Evolutionary conservation across 2,329 filamentous ascomycete genomes (phyloP).

Genomic region (Curvularia eragrostidis): DNA sequence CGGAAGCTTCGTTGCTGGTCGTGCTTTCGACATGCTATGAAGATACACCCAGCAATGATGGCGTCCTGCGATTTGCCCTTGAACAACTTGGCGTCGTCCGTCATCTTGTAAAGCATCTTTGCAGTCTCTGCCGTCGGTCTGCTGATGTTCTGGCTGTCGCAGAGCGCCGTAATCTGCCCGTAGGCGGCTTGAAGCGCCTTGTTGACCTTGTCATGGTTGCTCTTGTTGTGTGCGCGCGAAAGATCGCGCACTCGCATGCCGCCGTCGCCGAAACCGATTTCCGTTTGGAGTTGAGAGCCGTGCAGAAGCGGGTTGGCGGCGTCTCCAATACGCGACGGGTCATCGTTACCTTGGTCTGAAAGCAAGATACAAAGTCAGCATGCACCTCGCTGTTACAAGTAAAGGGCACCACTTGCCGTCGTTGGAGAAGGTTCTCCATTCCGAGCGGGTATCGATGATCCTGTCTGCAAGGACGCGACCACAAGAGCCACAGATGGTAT

Average conservation of each 20-base stretch:
- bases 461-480: slow-evolving; percentile 89
- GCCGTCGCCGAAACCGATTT: slow-evolving; percentile 81
- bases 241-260: slow-evolving; percentile 75
- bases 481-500: slow-evolving; percentile 91
- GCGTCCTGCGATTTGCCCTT: slow-evolving; percentile 95
- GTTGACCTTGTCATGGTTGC: slow-evolving; percentile 80
- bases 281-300: slow-evolving; percentile 86
- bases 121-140: slow-evolving; percentile 85
- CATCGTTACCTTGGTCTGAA: slow-evolving; percentile 82
- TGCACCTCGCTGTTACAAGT: background rate
- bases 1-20: slow-evolving; percentile 87
- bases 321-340: slow-evolving; percentile 97
- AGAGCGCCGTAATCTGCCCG: slow-evolving; percentile 86
- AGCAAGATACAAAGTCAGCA: slow-evolving; percentile 5
- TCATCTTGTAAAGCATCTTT: slow-evolving; percentile 94
- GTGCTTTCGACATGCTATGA: slow-evolving; percentile 93
- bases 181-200: slow-evolving; percentile 82
- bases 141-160: slow-evolving; percentile 71
- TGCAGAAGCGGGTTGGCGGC: slow-evolving; percentile 88
- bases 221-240: slow-evolving; percentile 82
- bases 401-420: slow-evolving; percentile 61
- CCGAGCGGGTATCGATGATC: slow-evolving; percentile 93
- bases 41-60: slow-evolving; percentile 94
- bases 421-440: slow-evolving; percentile 99
- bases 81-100: slow-evolving; percentile 90